phyloP scores from a whole-genome alignment of 805 yeast genomes.

The Yarrowia sp. region DNA sequence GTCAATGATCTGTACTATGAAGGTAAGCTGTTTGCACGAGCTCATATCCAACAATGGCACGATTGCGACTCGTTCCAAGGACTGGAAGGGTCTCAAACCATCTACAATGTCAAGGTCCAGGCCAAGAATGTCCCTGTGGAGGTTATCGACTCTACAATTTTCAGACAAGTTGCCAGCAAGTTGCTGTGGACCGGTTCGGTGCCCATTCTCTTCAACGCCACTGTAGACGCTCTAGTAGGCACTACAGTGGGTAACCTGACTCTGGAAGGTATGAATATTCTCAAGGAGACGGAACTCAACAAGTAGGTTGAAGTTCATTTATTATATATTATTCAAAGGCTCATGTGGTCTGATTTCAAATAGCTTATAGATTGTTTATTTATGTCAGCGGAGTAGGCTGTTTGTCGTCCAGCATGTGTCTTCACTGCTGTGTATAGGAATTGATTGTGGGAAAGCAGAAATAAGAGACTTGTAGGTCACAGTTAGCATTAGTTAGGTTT shows the following conservation, averaged over 20 bases:
- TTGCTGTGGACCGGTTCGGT: constrained; percentile 5
- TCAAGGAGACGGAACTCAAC: constrained; percentile 19
- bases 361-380: constrained; percentile 17
- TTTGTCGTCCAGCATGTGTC: background rate
- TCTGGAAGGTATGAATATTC: constrained; percentile 6
- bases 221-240: constrained; percentile 1
- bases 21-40: constrained; percentile 16
- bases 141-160: background rate
- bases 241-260: constrained; percentile 2
- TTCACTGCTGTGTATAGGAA: background rate
- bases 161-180: constrained; percentile 15
- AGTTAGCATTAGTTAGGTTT: no score
- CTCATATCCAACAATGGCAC: constrained; percentile 7
- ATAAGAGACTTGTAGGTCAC: no score
- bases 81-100: constrained; percentile 6
- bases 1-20: constrained; percentile 17
- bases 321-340: background rate
- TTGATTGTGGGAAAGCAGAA: no score
- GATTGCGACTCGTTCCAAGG: constrained; percentile 18
- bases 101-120: constrained; percentile 12
- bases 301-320: background rate
- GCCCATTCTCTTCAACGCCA: constrained; percentile 20
- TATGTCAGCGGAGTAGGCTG: background rate
- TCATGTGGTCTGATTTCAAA: background rate
- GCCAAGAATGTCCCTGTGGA: constrained; percentile 9